These are phyloP conservation scores for Ambrosia hybrid DNA, from an alignment of 140 eudicot genomes.

Conservation along the genomic window DNA sequence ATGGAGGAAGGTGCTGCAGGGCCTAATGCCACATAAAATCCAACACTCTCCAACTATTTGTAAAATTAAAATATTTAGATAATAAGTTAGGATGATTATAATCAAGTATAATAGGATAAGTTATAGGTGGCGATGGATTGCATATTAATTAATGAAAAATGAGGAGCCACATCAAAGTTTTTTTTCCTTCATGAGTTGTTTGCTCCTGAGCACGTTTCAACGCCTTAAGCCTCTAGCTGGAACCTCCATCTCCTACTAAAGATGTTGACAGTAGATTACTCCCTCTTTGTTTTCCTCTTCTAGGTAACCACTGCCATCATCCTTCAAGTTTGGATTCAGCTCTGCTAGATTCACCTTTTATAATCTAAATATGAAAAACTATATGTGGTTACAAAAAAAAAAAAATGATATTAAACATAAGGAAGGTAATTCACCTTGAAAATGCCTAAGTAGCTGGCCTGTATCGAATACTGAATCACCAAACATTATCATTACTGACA, in stretches of 20 bases:
- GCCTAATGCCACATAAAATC: slow-evolving; percentile 80
- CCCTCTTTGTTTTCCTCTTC: slow-evolving; percentile 42
- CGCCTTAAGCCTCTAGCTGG: slow-evolving; percentile 96
- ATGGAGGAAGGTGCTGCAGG: slow-evolving; percentile 79
- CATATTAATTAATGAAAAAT: slow-evolving; percentile 6
- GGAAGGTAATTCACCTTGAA: too few species aligned
- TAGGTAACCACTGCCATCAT: slow-evolving; percentile 80
- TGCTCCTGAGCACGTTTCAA: slow-evolving; percentile 91
- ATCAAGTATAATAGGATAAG: neutral
- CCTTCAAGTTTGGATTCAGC: slow-evolving; percentile 69
- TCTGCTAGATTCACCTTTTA: slow-evolving; percentile 69
- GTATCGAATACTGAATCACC: too few species aligned
- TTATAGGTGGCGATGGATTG: neutral
- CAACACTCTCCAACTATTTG: slow-evolving; percentile 95
- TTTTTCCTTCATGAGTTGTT: slow-evolving; percentile 92
- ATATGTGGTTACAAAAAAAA: neutral
- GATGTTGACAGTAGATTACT: slow-evolving; percentile 60
- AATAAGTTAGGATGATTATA: neutral
- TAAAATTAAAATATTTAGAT: slow-evolving; percentile 20
- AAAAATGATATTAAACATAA: too few species aligned
- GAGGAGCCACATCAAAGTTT: slow-evolving; percentile 58
- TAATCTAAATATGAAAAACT: slow-evolving; percentile 27
- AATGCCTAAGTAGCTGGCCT: too few species aligned
- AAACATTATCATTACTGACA: too few species aligned
- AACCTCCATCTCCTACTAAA: slow-evolving; percentile 95